These are phyloP conservation scores for Lunularia cruciata DNA, from an alignment of 225 moss, liverwort and hornwort genomes.

Conservation along the genomic window DNA sequence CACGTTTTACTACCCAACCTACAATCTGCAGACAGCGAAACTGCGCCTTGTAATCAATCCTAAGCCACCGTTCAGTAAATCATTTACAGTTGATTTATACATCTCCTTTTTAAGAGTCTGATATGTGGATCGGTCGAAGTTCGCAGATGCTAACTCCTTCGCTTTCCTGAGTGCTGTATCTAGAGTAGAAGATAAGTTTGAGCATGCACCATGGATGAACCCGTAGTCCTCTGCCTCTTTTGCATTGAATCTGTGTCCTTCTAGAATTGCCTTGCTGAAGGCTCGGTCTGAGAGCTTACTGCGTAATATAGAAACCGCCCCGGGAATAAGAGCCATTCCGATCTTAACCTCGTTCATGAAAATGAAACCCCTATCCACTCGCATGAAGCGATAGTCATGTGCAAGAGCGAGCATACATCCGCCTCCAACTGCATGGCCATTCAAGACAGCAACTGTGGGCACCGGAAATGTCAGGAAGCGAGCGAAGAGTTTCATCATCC, in stretches of 20 bases:
- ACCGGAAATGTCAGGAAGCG: background rate
- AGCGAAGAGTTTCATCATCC: background rate
- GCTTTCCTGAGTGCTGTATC: background rate
- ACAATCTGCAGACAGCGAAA: background rate
- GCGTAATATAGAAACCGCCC: background rate
- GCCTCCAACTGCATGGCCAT: constrained; percentile 1
- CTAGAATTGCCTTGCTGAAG: background rate
- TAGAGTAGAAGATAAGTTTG: background rate
- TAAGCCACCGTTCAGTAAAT: background rate
- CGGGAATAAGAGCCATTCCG: background rate
- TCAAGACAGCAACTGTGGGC: constrained; percentile 1
- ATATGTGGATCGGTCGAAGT: background rate
- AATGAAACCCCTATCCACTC: background rate
- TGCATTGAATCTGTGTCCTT: constrained; percentile 2
- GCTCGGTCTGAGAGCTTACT: background rate
- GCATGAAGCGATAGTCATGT: background rate
- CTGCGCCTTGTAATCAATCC: background rate
- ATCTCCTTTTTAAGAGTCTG: background rate
- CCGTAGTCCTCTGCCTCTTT: constrained; percentile 1
- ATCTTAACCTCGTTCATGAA: constrained; percentile 7
- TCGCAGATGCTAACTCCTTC: background rate
- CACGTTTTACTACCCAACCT: background rate
- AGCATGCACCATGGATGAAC: background rate
- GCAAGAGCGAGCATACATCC: constrained; percentile 4
- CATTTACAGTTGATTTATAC: background rate